These are phyloP conservation scores for Magnaporthiopsis poae DNA, from an alignment of 2,329 filamentous ascomycete species.

Conservation along the genomic window DNA sequence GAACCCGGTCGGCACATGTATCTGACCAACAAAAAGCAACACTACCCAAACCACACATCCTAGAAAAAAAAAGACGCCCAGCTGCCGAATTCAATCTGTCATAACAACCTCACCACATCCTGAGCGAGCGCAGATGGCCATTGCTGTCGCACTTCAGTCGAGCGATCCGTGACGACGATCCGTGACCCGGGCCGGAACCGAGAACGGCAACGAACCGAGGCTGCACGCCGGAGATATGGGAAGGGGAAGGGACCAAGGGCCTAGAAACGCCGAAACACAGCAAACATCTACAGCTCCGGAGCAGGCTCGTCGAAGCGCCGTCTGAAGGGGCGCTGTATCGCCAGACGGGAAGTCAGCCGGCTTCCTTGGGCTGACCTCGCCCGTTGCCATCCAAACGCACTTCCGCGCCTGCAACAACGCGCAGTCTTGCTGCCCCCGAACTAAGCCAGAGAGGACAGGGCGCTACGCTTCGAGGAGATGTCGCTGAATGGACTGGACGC, in stretches of 20 bases:
- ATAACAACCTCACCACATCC: background rate
- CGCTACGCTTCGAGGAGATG: slow-evolving; percentile 43
- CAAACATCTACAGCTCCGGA: background rate
- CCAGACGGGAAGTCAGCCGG: background rate
- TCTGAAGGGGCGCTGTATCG: background rate
- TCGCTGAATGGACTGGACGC: slow-evolving; percentile 92
- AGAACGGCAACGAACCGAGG: background rate
- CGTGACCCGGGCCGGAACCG: background rate
- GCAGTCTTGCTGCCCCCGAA: background rate
- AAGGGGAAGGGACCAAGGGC: background rate
- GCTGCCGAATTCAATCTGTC: background rate
- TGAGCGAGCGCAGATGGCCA: background rate
- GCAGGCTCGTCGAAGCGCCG: background rate
- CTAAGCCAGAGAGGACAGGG: background rate
- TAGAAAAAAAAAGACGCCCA: background rate
- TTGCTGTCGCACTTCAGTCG: background rate
- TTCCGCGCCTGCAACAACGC: background rate
- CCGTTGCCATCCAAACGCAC: background rate
- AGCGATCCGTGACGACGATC: background rate
- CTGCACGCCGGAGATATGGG: background rate
- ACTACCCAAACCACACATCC: background rate
- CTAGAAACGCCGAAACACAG: background rate
- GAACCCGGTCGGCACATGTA: background rate
- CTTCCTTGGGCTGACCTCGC: background rate
- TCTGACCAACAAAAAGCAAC: background rate